Evolutionary conservation across 306 rosid genomes (phyloP), one percentile per base, ranked within the genome.

Genomic region (Carpinus fangiana): DNA sequence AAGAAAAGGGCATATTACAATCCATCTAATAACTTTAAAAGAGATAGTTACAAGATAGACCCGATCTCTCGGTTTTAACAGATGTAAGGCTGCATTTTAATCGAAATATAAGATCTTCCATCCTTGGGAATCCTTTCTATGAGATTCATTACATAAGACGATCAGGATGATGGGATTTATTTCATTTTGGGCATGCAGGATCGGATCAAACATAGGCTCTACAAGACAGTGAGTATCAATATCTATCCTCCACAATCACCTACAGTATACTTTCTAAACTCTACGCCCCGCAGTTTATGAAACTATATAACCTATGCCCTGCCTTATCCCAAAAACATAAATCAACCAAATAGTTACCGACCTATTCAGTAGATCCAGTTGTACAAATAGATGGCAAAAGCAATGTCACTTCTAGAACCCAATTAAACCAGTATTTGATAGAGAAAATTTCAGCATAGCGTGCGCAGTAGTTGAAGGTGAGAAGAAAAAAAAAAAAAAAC

Each of bases 281-380:
- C 56, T 52, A 5, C 12, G 48, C 26, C 14, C 13, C n/a, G 20
- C 26, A 14, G 14, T 11, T 12, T 48, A 11, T 9, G 52, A 12
- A 48, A 48, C 52, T 48, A 48, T 48, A 48, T 48, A 48, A 41
- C 4, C 52, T 48, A 48, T 48, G 9, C 18, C 7, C 59, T 3
- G 21, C 28, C 6, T 41, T 41, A 6, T 7, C 45, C 43, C 45
- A 6, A 41, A 6, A 31, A 76, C 17, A 59, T 8, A 60, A 16
- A 11, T 72, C 4, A 53, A 73, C 56, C 41, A 45, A 43, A 20
- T n/a, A 61, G 45, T 56, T 21, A 31, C 23, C 11, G 0, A 51
- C 10, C 21, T 47, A 51, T 73, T 46, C 8, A 36, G 74, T 1
- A 28, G 73, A 76, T 82, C 86, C 77, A 67, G 41, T 45, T 3